Evolutionary conservation across 2,329 filamentous ascomycete genomes (phyloP).

Genomic region (Neofusicoccum sp.): DNA sequence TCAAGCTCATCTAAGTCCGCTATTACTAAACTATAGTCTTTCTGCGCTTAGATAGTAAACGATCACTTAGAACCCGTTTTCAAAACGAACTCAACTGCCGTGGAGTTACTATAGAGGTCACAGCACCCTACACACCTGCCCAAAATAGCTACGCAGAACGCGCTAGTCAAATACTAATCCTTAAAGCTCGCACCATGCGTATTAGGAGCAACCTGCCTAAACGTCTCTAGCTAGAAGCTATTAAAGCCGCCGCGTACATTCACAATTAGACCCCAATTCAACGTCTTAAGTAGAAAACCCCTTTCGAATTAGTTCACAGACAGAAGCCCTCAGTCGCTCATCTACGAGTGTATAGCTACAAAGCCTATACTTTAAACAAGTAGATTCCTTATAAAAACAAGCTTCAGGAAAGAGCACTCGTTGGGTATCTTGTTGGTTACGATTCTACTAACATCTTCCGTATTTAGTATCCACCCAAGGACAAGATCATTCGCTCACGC

Average conservation of each 20-base stretch:
- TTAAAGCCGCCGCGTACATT: constrained; percentile 23
- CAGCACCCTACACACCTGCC: constrained; percentile 14
- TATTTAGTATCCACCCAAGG: constrained; percentile 22
- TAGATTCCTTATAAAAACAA: neutral
- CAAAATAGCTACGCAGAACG: constrained; percentile 25
- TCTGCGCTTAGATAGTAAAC: neutral
- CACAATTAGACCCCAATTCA: constrained; percentile 24
- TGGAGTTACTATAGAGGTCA: neutral
- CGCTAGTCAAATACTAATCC: constrained; percentile 23
- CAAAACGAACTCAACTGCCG: neutral
- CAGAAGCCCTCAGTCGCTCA: constrained; percentile 25
- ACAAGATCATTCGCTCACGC: constrained; percentile 18
- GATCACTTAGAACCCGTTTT: neutral
- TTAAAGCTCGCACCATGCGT: constrained; percentile 2
- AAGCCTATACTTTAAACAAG: constrained; percentile 22
- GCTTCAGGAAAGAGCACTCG: constrained; percentile 19
- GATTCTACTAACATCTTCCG: constrained; percentile 26
- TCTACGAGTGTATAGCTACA: constrained; percentile 22
- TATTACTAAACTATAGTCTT: neutral
- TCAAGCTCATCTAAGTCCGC: neutral
- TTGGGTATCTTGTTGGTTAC: constrained; percentile 28
- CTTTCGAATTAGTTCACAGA: constrained; percentile 23
- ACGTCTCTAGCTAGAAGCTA: constrained; percentile 22
- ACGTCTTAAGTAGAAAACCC: constrained; percentile 26
- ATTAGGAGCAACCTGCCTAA: constrained; percentile 19